phyloP scores from a whole-genome alignment of 2,329 filamentous ascomycete species.

The Ophiostoma novo-ulmi region DNA sequence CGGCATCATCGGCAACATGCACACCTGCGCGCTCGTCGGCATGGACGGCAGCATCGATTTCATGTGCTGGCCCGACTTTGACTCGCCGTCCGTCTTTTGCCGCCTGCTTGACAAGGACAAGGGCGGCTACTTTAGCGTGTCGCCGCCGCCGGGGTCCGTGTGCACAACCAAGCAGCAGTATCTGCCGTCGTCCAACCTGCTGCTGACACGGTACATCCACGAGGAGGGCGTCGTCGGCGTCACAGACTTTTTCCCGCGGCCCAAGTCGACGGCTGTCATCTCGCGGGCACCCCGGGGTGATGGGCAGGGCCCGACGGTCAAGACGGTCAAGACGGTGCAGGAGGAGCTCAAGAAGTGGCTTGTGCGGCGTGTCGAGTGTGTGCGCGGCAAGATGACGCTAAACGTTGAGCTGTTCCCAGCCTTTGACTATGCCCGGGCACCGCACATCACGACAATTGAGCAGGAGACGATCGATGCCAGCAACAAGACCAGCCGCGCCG shows the following conservation, averaged over 20 bases:
- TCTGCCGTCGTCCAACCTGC: constrained; percentile 66
- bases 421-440: constrained; percentile 62
- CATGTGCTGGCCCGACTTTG: constrained; percentile 79
- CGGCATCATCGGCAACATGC: constrained; percentile 76
- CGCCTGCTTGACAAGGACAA: constrained; percentile 68
- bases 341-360: constrained; percentile 66
- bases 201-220: constrained; percentile 72
- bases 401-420: constrained; percentile 68
- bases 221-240: constrained; percentile 70
- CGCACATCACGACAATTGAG: constrained; percentile 55
- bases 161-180: constrained; percentile 74
- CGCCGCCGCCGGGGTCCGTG: constrained; percentile 45
- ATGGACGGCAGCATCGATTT: constrained; percentile 70
- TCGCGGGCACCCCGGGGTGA: constrained; percentile 39
- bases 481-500: constrained; percentile 49
- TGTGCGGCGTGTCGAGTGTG: constrained; percentile 66
- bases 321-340: constrained; percentile 50
- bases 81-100: constrained; percentile 71
- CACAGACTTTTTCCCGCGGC: constrained; percentile 70
- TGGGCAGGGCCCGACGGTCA: constrained; percentile 34
- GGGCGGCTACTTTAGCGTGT: constrained; percentile 67
- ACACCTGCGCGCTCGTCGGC: constrained; percentile 68
- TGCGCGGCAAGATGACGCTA: constrained; percentile 60
- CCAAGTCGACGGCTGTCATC: constrained; percentile 53
- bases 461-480: constrained; percentile 40